phyloP scores from a whole-genome alignment of 1,284 basidiomycete genomes.

The Ustilago curta region DNA sequence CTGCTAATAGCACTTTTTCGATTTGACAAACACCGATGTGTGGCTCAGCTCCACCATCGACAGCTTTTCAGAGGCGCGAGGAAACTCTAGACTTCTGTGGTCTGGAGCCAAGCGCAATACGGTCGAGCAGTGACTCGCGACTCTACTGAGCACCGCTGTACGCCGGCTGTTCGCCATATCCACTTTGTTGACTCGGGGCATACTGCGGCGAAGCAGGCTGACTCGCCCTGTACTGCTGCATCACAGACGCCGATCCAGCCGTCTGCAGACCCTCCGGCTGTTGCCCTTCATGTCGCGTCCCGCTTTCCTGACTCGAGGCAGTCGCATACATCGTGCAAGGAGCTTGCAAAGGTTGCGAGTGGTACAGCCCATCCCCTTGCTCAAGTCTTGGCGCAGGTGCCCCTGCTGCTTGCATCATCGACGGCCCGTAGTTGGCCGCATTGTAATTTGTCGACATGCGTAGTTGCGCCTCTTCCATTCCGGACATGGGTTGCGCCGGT shows the following conservation, averaged over 20 bases:
- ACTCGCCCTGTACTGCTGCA: slow-evolving; percentile 9
- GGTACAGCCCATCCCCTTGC: slow-evolving; percentile 3
- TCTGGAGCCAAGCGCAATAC: neutral
- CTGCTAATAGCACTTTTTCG: no score
- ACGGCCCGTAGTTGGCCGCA: slow-evolving; percentile 2
- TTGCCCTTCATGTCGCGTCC: neutral
- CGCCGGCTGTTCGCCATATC: neutral
- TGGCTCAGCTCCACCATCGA: no score
- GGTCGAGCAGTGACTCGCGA: no score
- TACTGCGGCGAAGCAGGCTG: slow-evolving; percentile 15
- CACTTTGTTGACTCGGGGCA: slow-evolving; percentile 11
- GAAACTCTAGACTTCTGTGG: neutral
- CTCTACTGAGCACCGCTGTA: slow-evolving; percentile 15
- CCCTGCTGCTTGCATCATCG: slow-evolving; percentile 7
- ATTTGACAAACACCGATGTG: no score
- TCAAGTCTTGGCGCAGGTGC: slow-evolving; percentile 5
- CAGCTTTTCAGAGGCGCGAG: no score
- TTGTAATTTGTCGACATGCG: slow-evolving; percentile 30
- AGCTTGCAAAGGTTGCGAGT: slow-evolving; percentile 8
- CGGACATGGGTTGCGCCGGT: neutral
- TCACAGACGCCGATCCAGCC: slow-evolving; percentile 2
- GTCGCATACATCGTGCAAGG: neutral
- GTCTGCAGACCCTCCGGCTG: neutral
- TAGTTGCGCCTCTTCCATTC: slow-evolving; percentile 15
- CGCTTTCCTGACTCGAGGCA: neutral